Conservation (phyloP, 2,329 filamentous ascomycete genomes). For the Volutella citrinella region DNA sequence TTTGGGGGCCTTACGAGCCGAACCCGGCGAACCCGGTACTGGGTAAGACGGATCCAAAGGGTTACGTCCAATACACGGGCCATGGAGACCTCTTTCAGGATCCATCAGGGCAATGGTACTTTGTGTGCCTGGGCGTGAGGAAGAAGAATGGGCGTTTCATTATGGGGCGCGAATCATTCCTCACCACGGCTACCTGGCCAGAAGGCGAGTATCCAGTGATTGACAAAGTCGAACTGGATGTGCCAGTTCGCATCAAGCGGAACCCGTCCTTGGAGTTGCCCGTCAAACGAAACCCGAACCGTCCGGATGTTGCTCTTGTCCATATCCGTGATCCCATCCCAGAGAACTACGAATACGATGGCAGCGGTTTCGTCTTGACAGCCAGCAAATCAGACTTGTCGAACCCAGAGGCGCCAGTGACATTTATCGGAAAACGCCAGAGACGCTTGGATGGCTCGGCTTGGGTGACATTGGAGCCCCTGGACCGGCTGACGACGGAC, state of each 20-base stretch:
- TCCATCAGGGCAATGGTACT: slow-evolving; percentile 41
- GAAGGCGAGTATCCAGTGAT: slow-evolving; percentile 44
- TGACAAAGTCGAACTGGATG: not conserved
- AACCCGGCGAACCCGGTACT: slow-evolving; percentile 43
- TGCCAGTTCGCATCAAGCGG: slow-evolving; percentile 1
- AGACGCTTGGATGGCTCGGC: not conserved
- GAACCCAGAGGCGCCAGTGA: not conserved
- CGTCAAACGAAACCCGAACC: too few relatives aligned
- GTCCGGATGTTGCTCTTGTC: not conserved
- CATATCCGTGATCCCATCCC: not conserved
- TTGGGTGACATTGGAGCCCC: not conserved
- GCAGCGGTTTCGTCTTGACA: not conserved
- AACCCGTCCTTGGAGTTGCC: too few relatives aligned
- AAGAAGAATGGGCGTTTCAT: slow-evolving; percentile 38
- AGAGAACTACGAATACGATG: not conserved
- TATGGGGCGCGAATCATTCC: slow-evolving; percentile 52
- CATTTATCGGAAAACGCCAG: slow-evolving; percentile 1
- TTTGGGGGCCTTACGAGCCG: slow-evolving; percentile 42
- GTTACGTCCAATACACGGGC: slow-evolving; percentile 42
- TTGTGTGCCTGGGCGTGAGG: slow-evolving; percentile 4
- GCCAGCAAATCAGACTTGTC: not conserved
- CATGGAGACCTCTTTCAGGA: slow-evolving; percentile 46
- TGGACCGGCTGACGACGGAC: too few relatives aligned
- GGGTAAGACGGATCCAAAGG: slow-evolving; percentile 34
- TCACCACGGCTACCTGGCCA: slow-evolving; percentile 44